These are phyloP conservation scores for Cephaloascus albidus DNA, from an alignment of 805 yeast genomes.

Conservation along the genomic window DNA sequence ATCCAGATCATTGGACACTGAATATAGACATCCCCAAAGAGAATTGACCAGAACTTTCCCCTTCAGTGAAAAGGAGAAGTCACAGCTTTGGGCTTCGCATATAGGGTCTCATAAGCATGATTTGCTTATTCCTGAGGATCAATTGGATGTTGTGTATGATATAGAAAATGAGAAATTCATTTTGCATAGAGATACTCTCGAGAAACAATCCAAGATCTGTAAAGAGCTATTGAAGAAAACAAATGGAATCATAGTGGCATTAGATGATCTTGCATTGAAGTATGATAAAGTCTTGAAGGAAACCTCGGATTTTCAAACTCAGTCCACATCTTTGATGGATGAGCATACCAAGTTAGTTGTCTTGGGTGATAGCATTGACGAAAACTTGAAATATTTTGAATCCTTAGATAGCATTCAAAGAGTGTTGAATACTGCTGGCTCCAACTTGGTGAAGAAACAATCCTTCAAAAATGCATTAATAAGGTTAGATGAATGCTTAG, in stretches of 20 bases:
- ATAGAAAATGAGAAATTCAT: constrained; percentile 20
- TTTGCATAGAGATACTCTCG: constrained; percentile 25
- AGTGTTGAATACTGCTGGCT: constrained; percentile 56
- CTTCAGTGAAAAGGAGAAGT: constrained; percentile 25
- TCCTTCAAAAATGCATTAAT: constrained; percentile 39
- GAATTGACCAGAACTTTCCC: constrained; percentile 15
- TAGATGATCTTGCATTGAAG: constrained; percentile 38
- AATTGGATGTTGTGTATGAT: constrained; percentile 29
- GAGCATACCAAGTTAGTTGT: constrained; percentile 32
- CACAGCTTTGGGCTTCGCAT: constrained; percentile 20
- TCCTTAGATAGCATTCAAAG: constrained; percentile 62
- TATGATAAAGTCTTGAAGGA: constrained; percentile 52
- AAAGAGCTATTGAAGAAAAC: constrained; percentile 35
- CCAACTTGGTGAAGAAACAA: constrained; percentile 51
- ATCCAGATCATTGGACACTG: neutral
- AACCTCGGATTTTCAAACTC: constrained; percentile 53
- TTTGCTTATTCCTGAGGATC: constrained; percentile 26
- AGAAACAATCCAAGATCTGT: constrained; percentile 3
- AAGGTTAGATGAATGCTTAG: constrained; percentile 59
- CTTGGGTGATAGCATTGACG: constrained; percentile 34
- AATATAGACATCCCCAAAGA: neutral
- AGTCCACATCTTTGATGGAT: constrained; percentile 40
- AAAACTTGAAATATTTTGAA: constrained; percentile 53
- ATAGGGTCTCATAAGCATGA: constrained; percentile 31
- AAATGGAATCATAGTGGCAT: constrained; percentile 27